A percentile compares a stretch with the other conserved stretches of the same genome.
Conservation (phyloP, 345 rosid species). For the Eucalyptus victrix region DNA sequence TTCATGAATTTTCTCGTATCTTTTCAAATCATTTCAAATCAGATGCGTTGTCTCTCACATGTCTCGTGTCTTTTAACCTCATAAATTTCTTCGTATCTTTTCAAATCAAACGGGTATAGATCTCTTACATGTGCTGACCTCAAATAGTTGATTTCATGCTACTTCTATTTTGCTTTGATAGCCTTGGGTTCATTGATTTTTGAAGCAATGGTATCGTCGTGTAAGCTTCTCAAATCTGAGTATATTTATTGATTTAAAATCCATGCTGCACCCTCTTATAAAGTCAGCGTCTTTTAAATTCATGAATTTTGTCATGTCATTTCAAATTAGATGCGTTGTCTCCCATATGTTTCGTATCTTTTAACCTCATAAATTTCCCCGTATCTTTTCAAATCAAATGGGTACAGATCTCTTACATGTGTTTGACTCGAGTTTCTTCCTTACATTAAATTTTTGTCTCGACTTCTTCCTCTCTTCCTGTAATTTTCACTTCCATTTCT, state of each 20-base stretch:
- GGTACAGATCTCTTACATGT: background rate
- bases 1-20: too few species aligned
- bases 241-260: too few species aligned
- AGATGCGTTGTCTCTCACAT: rapidly evolving
- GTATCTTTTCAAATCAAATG: background rate
- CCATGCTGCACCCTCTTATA: too few species aligned
- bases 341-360: rapidly evolving
- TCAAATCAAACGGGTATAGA: rapidly evolving
- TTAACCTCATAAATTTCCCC: background rate
- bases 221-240: too few species aligned
- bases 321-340: too few species aligned
- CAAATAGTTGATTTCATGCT: too few species aligned
- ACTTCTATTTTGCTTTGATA: too few species aligned
- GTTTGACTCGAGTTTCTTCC: rapidly evolving
- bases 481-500: background rate
- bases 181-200: too few species aligned
- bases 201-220: too few species aligned
- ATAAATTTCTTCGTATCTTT: background rate
- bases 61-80: rapidly evolving
- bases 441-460: background rate
- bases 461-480: background rate
- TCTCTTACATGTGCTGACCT: background rate
- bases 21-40: too few species aligned
- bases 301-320: too few species aligned
- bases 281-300: too few species aligned